Conservation (phyloP, 2,329 filamentous ascomycete species). For the Botrytis byssoidea region DNA sequence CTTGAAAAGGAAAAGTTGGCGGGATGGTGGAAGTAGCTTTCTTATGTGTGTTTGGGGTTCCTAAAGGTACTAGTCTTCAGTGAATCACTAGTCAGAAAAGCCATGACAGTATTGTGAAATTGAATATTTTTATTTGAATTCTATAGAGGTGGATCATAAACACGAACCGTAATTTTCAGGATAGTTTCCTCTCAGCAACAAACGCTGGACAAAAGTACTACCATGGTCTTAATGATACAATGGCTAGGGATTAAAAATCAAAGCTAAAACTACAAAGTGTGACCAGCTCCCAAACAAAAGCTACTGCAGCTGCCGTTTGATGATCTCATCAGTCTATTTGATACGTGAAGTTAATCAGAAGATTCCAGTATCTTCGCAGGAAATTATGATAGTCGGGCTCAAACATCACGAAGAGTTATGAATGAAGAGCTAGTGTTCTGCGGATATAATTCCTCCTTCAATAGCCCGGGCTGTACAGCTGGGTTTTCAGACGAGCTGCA, state of each 20-base stretch:
- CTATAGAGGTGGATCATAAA: too few species aligned
- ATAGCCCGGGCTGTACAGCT: background rate
- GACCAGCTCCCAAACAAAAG: background rate
- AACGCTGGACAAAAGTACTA: background rate
- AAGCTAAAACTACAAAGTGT: background rate
- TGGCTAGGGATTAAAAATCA: background rate
- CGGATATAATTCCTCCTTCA: background rate
- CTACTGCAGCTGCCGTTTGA: background rate
- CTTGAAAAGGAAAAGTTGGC: background rate
- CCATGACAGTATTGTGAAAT: background rate
- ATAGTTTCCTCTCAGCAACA: background rate
- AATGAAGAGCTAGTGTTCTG: background rate
- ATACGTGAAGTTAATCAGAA: background rate
- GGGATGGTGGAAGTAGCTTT: background rate
- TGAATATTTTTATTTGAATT: background rate
- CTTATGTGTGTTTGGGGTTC: background rate
- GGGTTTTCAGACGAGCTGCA: background rate
- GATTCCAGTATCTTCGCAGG: background rate
- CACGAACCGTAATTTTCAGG: background rate
- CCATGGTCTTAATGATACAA: background rate
- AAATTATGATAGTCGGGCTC: background rate
- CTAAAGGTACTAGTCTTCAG: background rate
- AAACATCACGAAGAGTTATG: background rate
- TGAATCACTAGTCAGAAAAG: background rate
- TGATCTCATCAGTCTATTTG: background rate